These are phyloP conservation scores for Tricholoma hemisulphureum DNA, from an alignment of 768 basidiomycete genomes.

Conservation along the genomic window DNA sequence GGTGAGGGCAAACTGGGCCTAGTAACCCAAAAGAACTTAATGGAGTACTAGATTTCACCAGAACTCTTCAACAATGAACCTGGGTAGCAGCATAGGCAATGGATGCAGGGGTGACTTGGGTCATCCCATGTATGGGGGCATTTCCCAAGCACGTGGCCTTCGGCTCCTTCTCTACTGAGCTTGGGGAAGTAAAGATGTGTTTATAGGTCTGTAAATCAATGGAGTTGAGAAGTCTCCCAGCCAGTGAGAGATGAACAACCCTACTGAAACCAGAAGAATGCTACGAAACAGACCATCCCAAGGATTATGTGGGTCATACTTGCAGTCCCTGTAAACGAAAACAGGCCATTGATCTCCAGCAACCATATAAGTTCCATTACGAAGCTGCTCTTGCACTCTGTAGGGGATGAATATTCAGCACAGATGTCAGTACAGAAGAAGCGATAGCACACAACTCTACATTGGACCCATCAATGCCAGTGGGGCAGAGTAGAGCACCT, in stretches of 20 bases:
- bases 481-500: neutral
- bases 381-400: constrained; percentile 5
- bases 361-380: constrained; percentile 10
- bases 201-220: constrained; percentile 5
- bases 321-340: constrained; percentile 7
- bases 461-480: neutral
- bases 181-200: constrained; percentile 8
- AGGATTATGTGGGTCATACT: constrained; percentile 3
- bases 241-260: neutral
- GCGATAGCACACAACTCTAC: neutral
- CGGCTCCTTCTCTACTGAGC: constrained; percentile 1
- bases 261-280: constrained; percentile 3
- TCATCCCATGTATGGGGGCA: constrained; percentile 1
- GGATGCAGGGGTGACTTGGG: neutral
- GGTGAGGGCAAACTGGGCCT: neutral
- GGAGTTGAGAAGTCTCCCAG: neutral
- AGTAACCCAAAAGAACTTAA: neutral
- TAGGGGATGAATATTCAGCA: neutral
- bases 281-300: constrained; percentile 7
- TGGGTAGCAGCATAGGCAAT: neutral
- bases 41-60: neutral
- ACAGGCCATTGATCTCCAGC: constrained; percentile 21
- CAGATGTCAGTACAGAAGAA: neutral
- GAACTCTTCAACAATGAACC: neutral
- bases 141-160: constrained; percentile 1